Conservation (phyloP, 1,139 yeast genomes). For the Geotrichum reessii region DNA sequence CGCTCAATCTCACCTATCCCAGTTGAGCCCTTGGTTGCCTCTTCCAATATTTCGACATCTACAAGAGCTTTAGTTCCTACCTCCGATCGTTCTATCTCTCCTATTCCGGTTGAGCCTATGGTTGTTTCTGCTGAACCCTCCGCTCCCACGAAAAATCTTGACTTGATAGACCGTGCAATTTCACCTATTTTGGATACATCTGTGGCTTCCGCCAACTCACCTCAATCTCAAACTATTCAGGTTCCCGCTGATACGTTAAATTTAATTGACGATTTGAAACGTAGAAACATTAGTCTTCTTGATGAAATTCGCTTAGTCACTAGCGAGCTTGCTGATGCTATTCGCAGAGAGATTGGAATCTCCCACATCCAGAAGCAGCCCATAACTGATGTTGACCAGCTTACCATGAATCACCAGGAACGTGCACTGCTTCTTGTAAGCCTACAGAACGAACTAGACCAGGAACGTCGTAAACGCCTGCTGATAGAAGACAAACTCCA, state of each 20-base stretch:
- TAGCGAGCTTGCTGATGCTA: constrained; percentile 36
- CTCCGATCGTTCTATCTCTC: background rate
- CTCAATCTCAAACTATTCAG: background rate
- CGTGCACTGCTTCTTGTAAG: constrained; percentile 28
- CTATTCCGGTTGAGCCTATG: background rate
- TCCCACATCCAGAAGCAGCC: constrained; percentile 3
- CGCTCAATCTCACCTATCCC: constrained; percentile 1
- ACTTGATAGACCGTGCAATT: background rate
- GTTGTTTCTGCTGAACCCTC: background rate
- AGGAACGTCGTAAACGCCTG: constrained; percentile 34
- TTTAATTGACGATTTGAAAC: constrained; percentile 6
- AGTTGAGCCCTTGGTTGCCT: background rate
- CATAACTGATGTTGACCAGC: background rate
- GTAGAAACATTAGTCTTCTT: constrained; percentile 21
- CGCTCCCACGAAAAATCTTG: background rate
- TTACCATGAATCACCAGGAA: constrained; percentile 15
- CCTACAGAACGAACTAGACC: constrained; percentile 30
- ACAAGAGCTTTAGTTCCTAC: background rate
- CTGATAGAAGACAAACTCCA: constrained; percentile 24
- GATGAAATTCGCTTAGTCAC: constrained; percentile 37
- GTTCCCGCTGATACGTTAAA: constrained; percentile 4
- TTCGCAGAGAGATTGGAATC: constrained; percentile 35
- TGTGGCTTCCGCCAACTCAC: background rate
- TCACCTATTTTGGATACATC: background rate
- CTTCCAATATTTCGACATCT: background rate